phyloP scores from a whole-genome alignment of 768 basidiomycete species.

The Lepiota brunneoincarnata region DNA sequence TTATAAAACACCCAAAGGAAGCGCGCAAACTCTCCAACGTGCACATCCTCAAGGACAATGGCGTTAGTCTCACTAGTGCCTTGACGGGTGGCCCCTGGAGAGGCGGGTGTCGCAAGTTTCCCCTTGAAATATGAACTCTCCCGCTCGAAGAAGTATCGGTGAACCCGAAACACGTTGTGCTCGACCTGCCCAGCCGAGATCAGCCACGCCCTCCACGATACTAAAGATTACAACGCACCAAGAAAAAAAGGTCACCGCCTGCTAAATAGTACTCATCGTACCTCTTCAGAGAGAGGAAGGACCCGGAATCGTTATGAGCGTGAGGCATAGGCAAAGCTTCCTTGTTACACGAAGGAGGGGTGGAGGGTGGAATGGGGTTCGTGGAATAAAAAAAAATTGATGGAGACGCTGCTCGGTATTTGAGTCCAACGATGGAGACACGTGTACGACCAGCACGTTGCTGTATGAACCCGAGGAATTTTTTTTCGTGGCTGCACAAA shows the following conservation, averaged over 20 bases:
- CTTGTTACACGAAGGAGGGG: constrained; percentile 24
- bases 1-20: constrained; percentile 60
- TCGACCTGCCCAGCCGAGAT: constrained; percentile 41
- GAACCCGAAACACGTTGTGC: constrained; percentile 52
- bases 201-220: background rate
- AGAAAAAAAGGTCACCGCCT: constrained; percentile 51
- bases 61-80: constrained; percentile 41
- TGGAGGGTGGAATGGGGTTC: constrained; percentile 23
- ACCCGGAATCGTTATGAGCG: constrained; percentile 16
- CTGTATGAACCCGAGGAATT: constrained; percentile 12
- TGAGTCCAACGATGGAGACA: constrained; percentile 24
- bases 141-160: constrained; percentile 61
- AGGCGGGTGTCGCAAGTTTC: constrained; percentile 28
- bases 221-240: constrained; percentile 34
- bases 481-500: background rate
- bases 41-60: constrained; percentile 37
- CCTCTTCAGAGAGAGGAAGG: constrained; percentile 18
- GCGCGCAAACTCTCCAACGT: constrained; percentile 36
- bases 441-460: constrained; percentile 28
- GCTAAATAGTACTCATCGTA: constrained; percentile 47
- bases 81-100: constrained; percentile 25
- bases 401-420: constrained; percentile 25
- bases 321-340: constrained; percentile 16
- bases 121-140: constrained; percentile 50
- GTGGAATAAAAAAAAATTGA: constrained; percentile 30